Conservation (phyloP, 495 filamentous ascomycete species). For the Amphirosellinia nigrospora region DNA sequence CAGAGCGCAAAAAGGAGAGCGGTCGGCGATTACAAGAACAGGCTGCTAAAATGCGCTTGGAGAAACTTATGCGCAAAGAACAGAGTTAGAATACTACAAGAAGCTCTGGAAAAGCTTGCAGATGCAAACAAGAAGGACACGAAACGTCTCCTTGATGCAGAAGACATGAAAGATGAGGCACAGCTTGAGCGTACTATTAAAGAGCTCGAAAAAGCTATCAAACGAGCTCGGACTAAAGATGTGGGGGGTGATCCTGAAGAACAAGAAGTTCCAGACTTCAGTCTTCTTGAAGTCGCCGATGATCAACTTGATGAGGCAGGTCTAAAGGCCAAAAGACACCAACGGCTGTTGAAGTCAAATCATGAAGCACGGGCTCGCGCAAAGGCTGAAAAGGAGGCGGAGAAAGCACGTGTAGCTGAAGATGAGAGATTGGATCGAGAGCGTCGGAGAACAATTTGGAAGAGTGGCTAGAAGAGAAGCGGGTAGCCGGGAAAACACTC, state of each 20-base stretch:
- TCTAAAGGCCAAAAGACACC: slow-evolving; percentile 87
- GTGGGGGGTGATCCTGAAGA: slow-evolving; percentile 80
- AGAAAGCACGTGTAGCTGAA: slow-evolving; percentile 81
- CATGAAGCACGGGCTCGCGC: slow-evolving; percentile 89
- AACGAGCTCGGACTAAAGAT: slow-evolving; percentile 87
- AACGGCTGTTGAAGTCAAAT: slow-evolving; percentile 90
- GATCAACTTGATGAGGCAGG: slow-evolving; percentile 91
- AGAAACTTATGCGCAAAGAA: slow-evolving; percentile 93
- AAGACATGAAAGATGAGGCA: slow-evolving; percentile 89
- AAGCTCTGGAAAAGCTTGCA: slow-evolving; percentile 67
- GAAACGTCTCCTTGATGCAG: slow-evolving; percentile 81
- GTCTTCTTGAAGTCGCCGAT: slow-evolving; percentile 86
- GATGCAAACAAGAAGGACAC: slow-evolving; percentile 85
- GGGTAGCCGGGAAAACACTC: slow-evolving; percentile 73
- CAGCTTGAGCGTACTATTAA: slow-evolving; percentile 79
- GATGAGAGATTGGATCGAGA: slow-evolving; percentile 83
- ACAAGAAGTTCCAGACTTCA: slow-evolving; percentile 79
- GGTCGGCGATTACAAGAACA: slow-evolving; percentile 92
- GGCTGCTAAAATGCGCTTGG: slow-evolving; percentile 93
- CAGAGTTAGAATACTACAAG: slow-evolving; percentile 94
- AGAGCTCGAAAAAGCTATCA: slow-evolving; percentile 87
- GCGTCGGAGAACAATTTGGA: slow-evolving; percentile 80
- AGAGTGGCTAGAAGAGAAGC: slow-evolving; percentile 82
- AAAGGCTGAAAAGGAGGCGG: slow-evolving; percentile 92
- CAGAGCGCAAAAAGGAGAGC: slow-evolving; percentile 91